Conservation (phyloP, 2,329 filamentous ascomycete genomes). For the Microascus cirrosus region DNA sequence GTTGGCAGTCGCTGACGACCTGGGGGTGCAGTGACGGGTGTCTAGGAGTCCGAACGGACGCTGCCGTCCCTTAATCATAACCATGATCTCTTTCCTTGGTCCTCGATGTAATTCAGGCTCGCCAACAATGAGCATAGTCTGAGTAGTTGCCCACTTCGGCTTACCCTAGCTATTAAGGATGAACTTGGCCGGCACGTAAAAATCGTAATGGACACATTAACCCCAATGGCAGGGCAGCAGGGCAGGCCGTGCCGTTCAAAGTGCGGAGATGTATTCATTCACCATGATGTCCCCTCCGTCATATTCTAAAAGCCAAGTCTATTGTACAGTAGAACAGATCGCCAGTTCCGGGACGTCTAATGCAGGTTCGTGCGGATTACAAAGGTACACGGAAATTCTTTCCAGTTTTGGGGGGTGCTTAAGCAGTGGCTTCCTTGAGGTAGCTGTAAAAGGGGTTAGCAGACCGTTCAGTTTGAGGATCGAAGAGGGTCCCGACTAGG, state of each 20-base stretch:
- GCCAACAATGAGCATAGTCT: no score
- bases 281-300: neutral
- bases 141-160: no score
- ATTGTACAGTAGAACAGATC: conserved; percentile 8
- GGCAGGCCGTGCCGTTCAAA: neutral
- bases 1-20: conserved; percentile 15
- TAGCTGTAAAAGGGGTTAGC: conserved; percentile 29
- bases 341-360: neutral
- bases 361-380: neutral
- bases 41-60: neutral
- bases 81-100: no score
- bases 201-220: no score
- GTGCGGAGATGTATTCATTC: conserved; percentile 5
- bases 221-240: neutral
- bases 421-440: conserved; percentile 60
- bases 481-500: neutral
- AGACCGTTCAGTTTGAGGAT: neutral
- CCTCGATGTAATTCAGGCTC: no score
- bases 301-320: conserved; percentile 6
- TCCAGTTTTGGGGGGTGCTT: conserved; percentile 20
- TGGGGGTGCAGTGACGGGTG: conserved; percentile 5
- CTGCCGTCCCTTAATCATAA: no score
- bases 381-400: neutral
- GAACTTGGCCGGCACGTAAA: no score
- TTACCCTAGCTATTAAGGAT: no score